phyloP scores from a whole-genome alignment of 768 basidiomycete genomes.

The Podaxis mareebaensis region DNA sequence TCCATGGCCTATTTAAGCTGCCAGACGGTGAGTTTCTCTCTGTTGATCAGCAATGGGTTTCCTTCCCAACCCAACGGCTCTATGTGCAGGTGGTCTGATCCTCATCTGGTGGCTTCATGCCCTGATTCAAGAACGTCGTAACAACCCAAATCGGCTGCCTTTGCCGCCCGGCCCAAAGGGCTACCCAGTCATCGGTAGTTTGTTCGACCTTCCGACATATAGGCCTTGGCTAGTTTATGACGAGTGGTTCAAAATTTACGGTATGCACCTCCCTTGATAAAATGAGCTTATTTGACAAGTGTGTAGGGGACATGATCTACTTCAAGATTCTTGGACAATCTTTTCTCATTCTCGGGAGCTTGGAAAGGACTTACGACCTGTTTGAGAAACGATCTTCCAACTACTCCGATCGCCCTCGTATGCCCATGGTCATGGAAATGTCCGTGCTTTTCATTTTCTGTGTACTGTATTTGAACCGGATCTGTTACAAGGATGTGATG shows the following conservation, averaged over 20 bases:
- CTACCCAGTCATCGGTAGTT: slow-evolving; percentile 29
- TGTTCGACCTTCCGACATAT: slow-evolving; percentile 28
- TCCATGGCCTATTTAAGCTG: too few species aligned
- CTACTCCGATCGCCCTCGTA: slow-evolving; percentile 50
- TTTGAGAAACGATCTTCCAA: slow-evolving; percentile 54
- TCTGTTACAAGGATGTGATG: slow-evolving; percentile 19
- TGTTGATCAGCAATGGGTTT: background rate
- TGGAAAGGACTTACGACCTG: slow-evolving; percentile 44
- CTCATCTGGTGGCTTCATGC: background rate
- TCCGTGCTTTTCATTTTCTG: slow-evolving; percentile 22
- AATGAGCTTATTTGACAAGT: background rate
- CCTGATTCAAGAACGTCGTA: background rate
- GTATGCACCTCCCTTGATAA: slow-evolving; percentile 16
- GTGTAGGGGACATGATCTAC: slow-evolving; percentile 52
- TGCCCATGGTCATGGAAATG: slow-evolving; percentile 53
- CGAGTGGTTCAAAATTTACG: slow-evolving; percentile 33
- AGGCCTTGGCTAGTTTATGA: slow-evolving; percentile 31
- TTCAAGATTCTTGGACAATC: slow-evolving; percentile 42
- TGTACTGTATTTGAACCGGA: background rate
- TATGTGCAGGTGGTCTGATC: background rate
- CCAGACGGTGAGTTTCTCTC: too few species aligned
- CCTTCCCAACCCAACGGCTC: too few species aligned
- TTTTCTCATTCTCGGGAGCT: slow-evolving; percentile 24
- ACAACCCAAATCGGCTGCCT: slow-evolving; percentile 10
- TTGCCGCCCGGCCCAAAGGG: slow-evolving; percentile 34